Conservation (phyloP, 768 basidiomycete species). For the Pleurotus platypus region DNA sequence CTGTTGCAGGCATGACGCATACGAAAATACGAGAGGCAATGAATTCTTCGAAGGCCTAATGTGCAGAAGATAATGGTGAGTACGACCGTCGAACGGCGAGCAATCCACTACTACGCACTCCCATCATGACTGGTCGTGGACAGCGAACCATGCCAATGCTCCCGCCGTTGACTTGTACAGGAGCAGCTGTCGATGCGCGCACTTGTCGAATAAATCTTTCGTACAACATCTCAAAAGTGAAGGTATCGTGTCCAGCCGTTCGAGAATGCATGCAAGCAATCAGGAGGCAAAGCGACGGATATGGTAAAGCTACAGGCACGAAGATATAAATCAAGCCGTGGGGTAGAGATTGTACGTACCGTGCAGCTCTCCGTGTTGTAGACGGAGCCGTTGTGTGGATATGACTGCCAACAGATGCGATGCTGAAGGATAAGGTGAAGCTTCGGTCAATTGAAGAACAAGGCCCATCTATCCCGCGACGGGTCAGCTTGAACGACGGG, state of each 20-base stretch:
- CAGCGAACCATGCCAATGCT: constrained; percentile 73
- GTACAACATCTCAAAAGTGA: constrained; percentile 92
- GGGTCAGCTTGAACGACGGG: neutral
- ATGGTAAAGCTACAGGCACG: constrained; percentile 54
- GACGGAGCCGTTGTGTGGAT: constrained; percentile 53
- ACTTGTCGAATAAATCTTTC: constrained; percentile 76
- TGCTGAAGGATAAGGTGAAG: constrained; percentile 51
- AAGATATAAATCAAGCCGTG: neutral
- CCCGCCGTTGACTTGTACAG: constrained; percentile 71
- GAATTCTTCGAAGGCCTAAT: constrained; percentile 76
- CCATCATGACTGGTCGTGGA: constrained; percentile 58
- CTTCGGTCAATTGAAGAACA: constrained; percentile 42
- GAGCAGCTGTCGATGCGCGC: constrained; percentile 67
- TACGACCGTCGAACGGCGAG: neutral
- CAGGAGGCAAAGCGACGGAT: constrained; percentile 78
- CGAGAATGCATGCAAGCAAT: constrained; percentile 80
- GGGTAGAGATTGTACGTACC: constrained; percentile 33
- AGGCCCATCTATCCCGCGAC: constrained; percentile 33
- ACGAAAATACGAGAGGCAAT: constrained; percentile 54
- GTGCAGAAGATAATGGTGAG: neutral
- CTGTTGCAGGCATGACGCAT: constrained; percentile 41
- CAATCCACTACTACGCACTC: constrained; percentile 39
- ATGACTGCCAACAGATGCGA: constrained; percentile 39
- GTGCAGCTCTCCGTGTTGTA: constrained; percentile 46
- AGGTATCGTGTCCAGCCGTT: constrained; percentile 69